Percentiles rank a stretch among this genome's conserved stretches.
Conservation (phyloP, 169 alveolate species). For the Babesia ovata region DNA sequence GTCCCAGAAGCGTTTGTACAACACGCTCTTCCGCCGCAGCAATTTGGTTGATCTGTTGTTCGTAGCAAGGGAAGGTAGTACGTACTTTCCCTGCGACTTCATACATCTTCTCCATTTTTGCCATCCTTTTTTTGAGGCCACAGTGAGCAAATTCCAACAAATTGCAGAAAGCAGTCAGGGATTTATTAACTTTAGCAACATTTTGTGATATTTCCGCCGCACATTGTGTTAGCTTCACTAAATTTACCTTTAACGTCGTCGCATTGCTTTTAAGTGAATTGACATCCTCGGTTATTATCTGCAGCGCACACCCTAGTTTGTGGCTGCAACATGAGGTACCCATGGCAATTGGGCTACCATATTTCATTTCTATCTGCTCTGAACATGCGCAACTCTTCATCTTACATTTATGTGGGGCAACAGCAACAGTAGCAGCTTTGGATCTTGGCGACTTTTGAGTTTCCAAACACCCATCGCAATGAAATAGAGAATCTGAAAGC, state of each 20-base stretch:
- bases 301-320: conserved; percentile 21
- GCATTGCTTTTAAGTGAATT: neutral
- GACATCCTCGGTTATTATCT: conserved; percentile 9
- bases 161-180: neutral
- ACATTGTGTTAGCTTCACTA: neutral
- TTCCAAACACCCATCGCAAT: neutral
- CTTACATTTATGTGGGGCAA: neutral
- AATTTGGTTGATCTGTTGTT: neutral
- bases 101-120: neutral
- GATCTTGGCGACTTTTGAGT: neutral
- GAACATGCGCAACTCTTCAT: neutral
- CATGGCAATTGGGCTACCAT: neutral
- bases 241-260: neutral
- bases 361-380: neutral
- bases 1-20: neutral
- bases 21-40: neutral
- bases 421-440: neutral
- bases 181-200: neutral
- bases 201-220: neutral
- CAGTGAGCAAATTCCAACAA: neutral
- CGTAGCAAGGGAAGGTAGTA: conserved; percentile 5
- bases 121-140: neutral
- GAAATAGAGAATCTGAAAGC: neutral
- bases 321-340: conserved; percentile 7
- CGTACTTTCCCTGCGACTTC: neutral